Evolutionary conservation across 2,329 filamentous ascomycete genomes (phyloP).

Genomic region (Pseudocercospora musae): DNA sequence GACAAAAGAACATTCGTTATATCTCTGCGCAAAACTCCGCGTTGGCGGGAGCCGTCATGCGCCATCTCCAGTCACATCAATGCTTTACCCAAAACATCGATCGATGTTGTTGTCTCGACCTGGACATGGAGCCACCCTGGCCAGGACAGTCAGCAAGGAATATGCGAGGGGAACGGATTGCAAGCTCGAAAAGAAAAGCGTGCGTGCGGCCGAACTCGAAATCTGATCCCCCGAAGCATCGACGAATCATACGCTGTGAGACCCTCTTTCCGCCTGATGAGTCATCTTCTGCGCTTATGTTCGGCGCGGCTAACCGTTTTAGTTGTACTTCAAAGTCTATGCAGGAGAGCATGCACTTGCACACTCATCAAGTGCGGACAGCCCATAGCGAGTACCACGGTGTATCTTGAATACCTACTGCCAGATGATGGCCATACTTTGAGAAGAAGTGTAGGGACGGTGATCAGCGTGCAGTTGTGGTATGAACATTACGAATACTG

Average conservation of each 20-base stretch:
- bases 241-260: constrained; percentile 5
- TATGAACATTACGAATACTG: not conserved
- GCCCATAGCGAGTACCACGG: too few species aligned
- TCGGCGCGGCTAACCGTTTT: not conserved
- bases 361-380: too few species aligned
- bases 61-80: not conserved
- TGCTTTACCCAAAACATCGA: not conserved
- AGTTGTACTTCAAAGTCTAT: too few species aligned
- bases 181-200: not conserved
- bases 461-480: too few species aligned
- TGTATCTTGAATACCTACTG: too few species aligned
- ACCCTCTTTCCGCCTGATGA: constrained; percentile 20
- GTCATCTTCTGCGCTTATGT: not conserved
- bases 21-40: not conserved
- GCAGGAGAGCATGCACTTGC: too few species aligned
- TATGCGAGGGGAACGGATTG: not conserved
- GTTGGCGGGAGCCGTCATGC: not conserved
- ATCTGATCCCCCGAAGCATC: not conserved
- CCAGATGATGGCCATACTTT: too few species aligned
- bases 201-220: not conserved
- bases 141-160: not conserved
- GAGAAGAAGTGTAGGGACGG: too few species aligned
- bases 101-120: not conserved
- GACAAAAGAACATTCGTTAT: not conserved
- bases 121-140: not conserved